Percentiles rank a stretch among this genome's conserved stretches.
phyloP scores from a whole-genome alignment of 148 eudicot genomes.

The Camellia sinensis region DNA sequence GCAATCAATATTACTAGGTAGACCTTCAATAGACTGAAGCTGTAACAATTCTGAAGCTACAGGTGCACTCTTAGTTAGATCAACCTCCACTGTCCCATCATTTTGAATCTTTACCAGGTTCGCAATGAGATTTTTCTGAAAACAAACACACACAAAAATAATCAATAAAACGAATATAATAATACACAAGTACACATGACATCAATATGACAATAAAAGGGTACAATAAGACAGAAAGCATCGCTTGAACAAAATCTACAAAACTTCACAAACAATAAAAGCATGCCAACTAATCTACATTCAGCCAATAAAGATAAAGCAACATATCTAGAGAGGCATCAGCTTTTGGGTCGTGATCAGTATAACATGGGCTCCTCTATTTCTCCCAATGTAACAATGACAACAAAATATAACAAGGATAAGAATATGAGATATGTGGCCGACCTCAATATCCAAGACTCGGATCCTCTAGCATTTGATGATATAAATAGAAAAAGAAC shows the following conservation, averaged over 20 bases:
- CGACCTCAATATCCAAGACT: too few relatives aligned
- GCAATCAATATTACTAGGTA: slow-evolving; percentile 29
- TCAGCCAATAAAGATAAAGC: background rate
- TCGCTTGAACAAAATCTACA: background rate
- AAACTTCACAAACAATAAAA: background rate
- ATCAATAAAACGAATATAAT: slow-evolving; percentile 2
- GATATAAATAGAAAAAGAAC: too few relatives aligned
- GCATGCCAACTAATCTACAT: background rate
- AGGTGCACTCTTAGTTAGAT: slow-evolving; percentile 39
- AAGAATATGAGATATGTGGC: too few relatives aligned
- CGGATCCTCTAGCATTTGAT: too few relatives aligned
- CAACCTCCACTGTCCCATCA: slow-evolving; percentile 62
- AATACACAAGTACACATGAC: background rate
- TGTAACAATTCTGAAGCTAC: slow-evolving; percentile 53
- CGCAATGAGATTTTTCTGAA: slow-evolving; percentile 72
- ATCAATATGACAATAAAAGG: background rate
- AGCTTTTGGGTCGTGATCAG: background rate
- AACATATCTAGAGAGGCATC: background rate
- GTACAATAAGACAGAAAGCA: background rate
- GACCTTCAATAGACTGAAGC: slow-evolving; percentile 40
- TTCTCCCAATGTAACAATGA: background rate
- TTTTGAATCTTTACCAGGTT: slow-evolving; percentile 78
- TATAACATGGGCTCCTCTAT: background rate
- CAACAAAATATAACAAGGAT: background rate
- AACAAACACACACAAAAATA: slow-evolving; percentile 19